Conservation (phyloP, 2,329 filamentous ascomycete genomes). For the Thielaviopsis musarum region DNA sequence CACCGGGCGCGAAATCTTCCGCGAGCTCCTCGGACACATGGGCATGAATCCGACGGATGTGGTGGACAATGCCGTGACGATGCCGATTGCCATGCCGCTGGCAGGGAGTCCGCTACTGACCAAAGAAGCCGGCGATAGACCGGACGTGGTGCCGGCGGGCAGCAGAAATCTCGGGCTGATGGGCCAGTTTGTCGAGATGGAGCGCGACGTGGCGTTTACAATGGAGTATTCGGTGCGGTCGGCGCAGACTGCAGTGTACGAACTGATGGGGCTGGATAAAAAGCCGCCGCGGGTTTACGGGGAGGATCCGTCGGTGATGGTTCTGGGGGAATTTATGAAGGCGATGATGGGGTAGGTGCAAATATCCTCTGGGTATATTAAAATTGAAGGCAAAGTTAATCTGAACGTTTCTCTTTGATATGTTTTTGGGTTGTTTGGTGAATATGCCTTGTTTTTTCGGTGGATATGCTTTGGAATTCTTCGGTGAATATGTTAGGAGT, state of each 20-base stretch:
- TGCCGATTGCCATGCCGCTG: slow-evolving; percentile 24
- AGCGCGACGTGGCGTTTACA: slow-evolving; percentile 20
- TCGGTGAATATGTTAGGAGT: not conserved
- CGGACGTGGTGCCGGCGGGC: slow-evolving; percentile 21
- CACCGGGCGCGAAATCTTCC: slow-evolving; percentile 23
- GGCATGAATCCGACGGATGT: slow-evolving; percentile 18
- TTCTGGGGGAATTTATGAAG: slow-evolving; percentile 13
- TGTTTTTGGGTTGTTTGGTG: not conserved
- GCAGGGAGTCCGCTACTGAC: slow-evolving; percentile 23
- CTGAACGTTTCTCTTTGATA: too few species aligned
- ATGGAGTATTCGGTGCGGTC: slow-evolving; percentile 21
- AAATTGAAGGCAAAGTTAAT: too few species aligned
- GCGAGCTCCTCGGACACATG: slow-evolving; percentile 23
- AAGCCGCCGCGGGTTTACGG: slow-evolving; percentile 18
- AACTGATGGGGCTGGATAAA: slow-evolving; percentile 16
- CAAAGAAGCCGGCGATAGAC: slow-evolving; percentile 21
- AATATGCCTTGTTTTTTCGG: too few species aligned
- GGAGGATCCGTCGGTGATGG: slow-evolving; percentile 11
- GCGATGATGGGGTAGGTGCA: slow-evolving; percentile 11
- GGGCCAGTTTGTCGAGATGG: slow-evolving; percentile 26
- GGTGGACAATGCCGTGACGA: slow-evolving; percentile 12
- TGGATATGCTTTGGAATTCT: too few species aligned
- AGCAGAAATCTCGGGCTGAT: slow-evolving; percentile 23
- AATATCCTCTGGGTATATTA: not conserved
- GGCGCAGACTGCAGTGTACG: slow-evolving; percentile 21